These are phyloP conservation scores for Sechiopsis laciniata DNA, from an alignment of 306 rosid genomes.

Conservation along the genomic window DNA sequence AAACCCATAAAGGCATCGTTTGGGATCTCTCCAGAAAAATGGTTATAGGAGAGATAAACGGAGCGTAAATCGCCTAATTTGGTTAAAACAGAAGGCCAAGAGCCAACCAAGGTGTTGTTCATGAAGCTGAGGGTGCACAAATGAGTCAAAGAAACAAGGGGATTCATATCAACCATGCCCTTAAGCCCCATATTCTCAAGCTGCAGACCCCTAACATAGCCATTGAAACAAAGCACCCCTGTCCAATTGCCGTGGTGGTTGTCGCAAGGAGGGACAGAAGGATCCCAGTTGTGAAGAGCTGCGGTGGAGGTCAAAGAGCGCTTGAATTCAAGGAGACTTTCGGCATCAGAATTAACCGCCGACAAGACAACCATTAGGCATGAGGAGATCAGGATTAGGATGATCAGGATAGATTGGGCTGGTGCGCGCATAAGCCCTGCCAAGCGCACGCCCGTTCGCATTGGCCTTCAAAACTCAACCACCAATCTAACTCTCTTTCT, in stretches of 20 bases:
- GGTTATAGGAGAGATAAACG: conserved; percentile 55
- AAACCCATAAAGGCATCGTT: conserved; percentile 52
- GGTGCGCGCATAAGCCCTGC: conserved; percentile 72
- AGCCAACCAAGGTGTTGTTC: conserved; percentile 75
- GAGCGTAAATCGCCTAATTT: conserved; percentile 38
- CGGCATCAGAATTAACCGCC: conserved; percentile 21
- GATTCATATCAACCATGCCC: conserved; percentile 41
- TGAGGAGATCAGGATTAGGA: background rate
- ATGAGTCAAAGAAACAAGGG: conserved; percentile 34
- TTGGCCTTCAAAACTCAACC: background rate
- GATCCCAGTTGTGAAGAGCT: conserved; percentile 50
- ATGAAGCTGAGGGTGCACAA: conserved; percentile 52
- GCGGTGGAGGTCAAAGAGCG: conserved; percentile 31
- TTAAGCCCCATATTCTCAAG: conserved; percentile 62
- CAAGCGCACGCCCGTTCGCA: conserved; percentile 80
- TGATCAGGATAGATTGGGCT: conserved; percentile 35
- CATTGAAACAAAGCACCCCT: conserved; percentile 51
- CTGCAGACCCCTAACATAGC: conserved; percentile 50
- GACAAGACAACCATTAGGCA: background rate
- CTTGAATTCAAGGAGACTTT: conserved; percentile 52
- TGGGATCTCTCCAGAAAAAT: conserved; percentile 61
- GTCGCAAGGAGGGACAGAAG: conserved; percentile 41
- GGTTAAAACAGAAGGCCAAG: conserved; percentile 42
- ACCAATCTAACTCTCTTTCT: too few species aligned
- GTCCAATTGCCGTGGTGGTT: conserved; percentile 46